A percentile compares a stretch with the other conserved stretches of the same genome.
These are phyloP conservation scores for Jatropha multifida DNA, from an alignment of 441 rosid species.

Conservation along the genomic window DNA sequence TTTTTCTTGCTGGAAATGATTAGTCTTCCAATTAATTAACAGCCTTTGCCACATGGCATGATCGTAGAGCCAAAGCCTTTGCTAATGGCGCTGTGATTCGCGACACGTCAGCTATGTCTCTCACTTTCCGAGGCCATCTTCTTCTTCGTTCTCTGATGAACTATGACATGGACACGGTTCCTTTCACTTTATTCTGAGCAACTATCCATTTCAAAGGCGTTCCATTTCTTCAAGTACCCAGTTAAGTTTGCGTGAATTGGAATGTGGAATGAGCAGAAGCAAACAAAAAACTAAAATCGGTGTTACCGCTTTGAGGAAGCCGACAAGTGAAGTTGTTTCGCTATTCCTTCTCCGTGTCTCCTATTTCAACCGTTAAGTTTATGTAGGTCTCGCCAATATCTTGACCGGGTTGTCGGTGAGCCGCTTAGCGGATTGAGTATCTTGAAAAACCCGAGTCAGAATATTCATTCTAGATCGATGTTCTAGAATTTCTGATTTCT, in stretches of 20 bases:
- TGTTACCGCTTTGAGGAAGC: conserved; percentile 28
- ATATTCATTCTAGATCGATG: conserved; percentile 7
- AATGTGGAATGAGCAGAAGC: neutral
- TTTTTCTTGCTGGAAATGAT: no score
- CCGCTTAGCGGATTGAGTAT: conserved; percentile 12
- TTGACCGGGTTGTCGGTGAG: conserved; percentile 14
- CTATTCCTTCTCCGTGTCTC: conserved; percentile 4
- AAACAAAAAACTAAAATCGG: conserved; percentile 5
- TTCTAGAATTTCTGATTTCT: conserved; percentile 9
- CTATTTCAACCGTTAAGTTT: neutral
- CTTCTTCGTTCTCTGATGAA: no score
- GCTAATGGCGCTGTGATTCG: no score
- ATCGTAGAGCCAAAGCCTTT: no score
- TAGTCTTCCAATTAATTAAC: no score
- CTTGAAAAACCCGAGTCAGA: conserved; percentile 16
- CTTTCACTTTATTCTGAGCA: no score
- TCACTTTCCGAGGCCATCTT: no score
- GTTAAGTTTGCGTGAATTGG: neutral
- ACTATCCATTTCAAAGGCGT: no score
- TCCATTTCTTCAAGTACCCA: neutral
- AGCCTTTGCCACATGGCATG: no score
- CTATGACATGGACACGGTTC: no score
- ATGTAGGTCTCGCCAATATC: conserved; percentile 7
- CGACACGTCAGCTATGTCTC: no score
- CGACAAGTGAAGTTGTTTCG: conserved; percentile 19